phyloP scores from a whole-genome alignment of 1,284 basidiomycete genomes.

The Pascua sp. region DNA sequence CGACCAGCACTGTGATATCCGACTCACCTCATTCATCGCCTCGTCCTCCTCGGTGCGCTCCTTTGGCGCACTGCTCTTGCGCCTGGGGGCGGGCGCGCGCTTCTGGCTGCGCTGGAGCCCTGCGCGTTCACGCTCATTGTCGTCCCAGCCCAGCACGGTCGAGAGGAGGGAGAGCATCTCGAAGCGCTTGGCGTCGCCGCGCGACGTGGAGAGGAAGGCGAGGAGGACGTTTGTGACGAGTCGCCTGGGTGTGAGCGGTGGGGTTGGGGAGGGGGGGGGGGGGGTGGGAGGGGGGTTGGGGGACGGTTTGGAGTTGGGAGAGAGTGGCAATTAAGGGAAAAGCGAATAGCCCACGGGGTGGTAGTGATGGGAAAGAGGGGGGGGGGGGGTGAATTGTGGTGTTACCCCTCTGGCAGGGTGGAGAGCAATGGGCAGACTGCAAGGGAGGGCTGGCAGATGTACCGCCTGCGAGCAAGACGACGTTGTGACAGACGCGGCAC shows the following conservation, averaged over 20 bases:
- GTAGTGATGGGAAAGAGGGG: too few relatives aligned
- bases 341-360: too few relatives aligned
- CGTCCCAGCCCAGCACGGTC: constrained; percentile 85
- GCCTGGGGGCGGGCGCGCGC: constrained; percentile 44
- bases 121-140: constrained; percentile 83
- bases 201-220: constrained; percentile 84
- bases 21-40: constrained; percentile 49
- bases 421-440: too few relatives aligned
- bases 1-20: too few relatives aligned
- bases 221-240: constrained; percentile 93
- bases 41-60: constrained; percentile 43
- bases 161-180: constrained; percentile 90
- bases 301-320: too few relatives aligned
- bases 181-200: constrained; percentile 89
- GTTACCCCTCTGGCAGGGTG: too few relatives aligned
- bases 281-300: too few relatives aligned
- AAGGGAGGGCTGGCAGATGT: background rate
- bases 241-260: constrained; percentile 52
- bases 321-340: too few relatives aligned
- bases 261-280: too few relatives aligned
- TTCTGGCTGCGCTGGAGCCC: constrained; percentile 64
- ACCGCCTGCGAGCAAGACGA: background rate
- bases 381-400: too few relatives aligned
- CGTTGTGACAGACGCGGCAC: background rate
- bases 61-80: constrained; percentile 63